phyloP scores from a whole-genome alignment of 371 early-diverging fungal species.

The Mucor plumbeus region DNA sequence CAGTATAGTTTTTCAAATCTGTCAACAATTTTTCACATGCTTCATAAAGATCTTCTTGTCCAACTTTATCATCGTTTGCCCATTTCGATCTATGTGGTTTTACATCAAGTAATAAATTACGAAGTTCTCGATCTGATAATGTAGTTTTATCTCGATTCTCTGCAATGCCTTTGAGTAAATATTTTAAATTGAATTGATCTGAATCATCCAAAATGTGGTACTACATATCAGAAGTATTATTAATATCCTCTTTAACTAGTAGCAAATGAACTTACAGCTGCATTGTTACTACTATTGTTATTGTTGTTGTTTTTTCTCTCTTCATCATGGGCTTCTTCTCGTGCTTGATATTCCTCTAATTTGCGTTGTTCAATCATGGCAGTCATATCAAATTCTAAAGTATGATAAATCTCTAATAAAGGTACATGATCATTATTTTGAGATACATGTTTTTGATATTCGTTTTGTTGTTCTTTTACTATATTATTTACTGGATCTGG shows the following conservation, averaged over 20 bases:
- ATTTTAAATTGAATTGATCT: slow-evolving; percentile 61
- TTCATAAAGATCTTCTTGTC: slow-evolving; percentile 91
- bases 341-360: slow-evolving; percentile 42
- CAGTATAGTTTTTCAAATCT: slow-evolving; percentile 79
- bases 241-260: no score
- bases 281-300: not conserved
- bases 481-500: not conserved
- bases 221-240: not conserved
- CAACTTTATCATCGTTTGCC: slow-evolving; percentile 82
- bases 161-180: slow-evolving; percentile 77
- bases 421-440: slow-evolving; percentile 43
- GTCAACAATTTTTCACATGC: slow-evolving; percentile 83
- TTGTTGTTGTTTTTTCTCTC: slow-evolving; percentile 22
- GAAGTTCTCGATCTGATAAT: slow-evolving; percentile 72
- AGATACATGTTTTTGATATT: not conserved
- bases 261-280: not conserved
- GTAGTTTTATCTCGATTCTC: slow-evolving; percentile 63
- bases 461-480: slow-evolving; percentile 7
- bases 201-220: slow-evolving; percentile 42
- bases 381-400: slow-evolving; percentile 76
- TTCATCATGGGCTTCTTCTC: slow-evolving; percentile 48
- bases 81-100: slow-evolving; percentile 87
- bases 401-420: slow-evolving; percentile 73
- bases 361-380: slow-evolving; percentile 67
- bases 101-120: slow-evolving; percentile 75